Percentiles rank a stretch among this genome's conserved stretches.
Conservation (phyloP, 441 rosid genomes). For the Populus trichocarpa region DNA sequence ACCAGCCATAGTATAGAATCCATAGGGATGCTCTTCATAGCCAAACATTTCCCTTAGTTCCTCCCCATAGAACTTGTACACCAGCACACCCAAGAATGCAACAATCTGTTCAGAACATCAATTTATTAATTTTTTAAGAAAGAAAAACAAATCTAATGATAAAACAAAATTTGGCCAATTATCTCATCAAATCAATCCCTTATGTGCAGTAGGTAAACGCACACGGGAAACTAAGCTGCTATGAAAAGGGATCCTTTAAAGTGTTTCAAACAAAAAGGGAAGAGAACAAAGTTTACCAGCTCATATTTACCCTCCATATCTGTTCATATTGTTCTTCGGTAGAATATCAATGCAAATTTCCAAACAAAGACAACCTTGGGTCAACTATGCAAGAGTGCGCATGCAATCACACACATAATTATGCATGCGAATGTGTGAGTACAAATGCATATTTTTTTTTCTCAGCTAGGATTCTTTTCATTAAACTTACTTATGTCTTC, state of each 20-base stretch:
- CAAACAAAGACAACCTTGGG: neutral
- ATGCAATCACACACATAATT: neutral
- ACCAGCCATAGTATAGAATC: slow-evolving; percentile 98
- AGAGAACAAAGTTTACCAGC: neutral
- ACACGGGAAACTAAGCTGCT: neutral
- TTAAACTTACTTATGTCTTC: neutral
- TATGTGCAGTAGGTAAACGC: neutral
- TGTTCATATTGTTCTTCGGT: neutral
- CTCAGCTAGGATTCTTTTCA: neutral
- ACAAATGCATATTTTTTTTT: neutral
- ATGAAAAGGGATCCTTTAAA: neutral
- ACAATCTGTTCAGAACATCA: slow-evolving; percentile 62
- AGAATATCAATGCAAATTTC: neutral
- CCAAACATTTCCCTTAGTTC: slow-evolving; percentile 99
- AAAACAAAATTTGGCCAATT: slow-evolving; percentile 1
- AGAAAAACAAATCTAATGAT: slow-evolving; percentile 1
- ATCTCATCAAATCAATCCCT: slow-evolving; percentile 2
- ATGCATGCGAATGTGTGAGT: neutral
- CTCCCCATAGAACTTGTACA: slow-evolving; percentile 93
- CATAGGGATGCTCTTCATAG: slow-evolving; percentile 98
- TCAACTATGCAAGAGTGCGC: neutral
- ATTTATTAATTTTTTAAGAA: slow-evolving; percentile 3
- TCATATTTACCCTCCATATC: neutral
- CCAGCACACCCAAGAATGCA: slow-evolving; percentile 89
- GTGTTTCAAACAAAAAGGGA: neutral